phyloP scores from a whole-genome alignment of 768 basidiomycete species.

The Gloeostereum incarnatum region DNA sequence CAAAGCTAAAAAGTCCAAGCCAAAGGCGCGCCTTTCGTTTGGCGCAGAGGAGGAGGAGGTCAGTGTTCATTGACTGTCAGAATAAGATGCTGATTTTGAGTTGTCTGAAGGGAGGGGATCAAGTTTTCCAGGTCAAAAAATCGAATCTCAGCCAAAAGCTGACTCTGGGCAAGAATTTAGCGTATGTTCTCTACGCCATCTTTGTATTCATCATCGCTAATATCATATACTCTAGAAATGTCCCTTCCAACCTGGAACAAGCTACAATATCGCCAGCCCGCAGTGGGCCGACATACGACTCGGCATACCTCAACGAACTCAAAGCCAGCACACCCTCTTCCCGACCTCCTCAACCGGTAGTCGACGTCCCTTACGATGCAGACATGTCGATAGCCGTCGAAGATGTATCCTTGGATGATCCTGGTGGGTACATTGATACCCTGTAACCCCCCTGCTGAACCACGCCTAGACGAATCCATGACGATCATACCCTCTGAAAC shows the following conservation, averaged over 20 bases:
- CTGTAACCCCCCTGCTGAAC: too few relatives aligned
- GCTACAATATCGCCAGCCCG: conserved; percentile 44
- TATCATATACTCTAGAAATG: conserved; percentile 21
- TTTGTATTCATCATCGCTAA: conserved; percentile 6
- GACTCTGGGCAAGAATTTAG: conserved; percentile 43
- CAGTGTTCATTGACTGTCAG: conserved; percentile 5
- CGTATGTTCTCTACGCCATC: conserved; percentile 22
- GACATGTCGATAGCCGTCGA: conserved; percentile 43
- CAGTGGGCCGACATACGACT: conserved; percentile 57
- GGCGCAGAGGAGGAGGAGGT: conserved; percentile 59
- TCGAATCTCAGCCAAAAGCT: conserved; percentile 66
- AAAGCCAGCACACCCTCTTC: conserved; percentile 66
- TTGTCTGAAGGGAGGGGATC: conserved; percentile 11
- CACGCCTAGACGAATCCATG: conserved; percentile 21
- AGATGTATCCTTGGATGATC: conserved; percentile 26
- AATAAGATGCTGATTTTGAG: neutral
- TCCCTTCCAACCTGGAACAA: conserved; percentile 44
- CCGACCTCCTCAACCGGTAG: conserved; percentile 28
- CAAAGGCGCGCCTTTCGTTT: conserved; percentile 69
- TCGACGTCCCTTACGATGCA: conserved; percentile 34
- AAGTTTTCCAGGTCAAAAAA: conserved; percentile 75
- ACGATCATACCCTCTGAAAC: conserved; percentile 61
- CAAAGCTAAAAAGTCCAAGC: conserved; percentile 56
- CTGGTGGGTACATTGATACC: too few relatives aligned
- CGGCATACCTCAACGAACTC: conserved; percentile 65